Percentiles rank a stretch among this genome's conserved stretches.
Conservation (phyloP, 2,329 filamentous ascomycete genomes). For the Colletotrichum graminicola region DNA sequence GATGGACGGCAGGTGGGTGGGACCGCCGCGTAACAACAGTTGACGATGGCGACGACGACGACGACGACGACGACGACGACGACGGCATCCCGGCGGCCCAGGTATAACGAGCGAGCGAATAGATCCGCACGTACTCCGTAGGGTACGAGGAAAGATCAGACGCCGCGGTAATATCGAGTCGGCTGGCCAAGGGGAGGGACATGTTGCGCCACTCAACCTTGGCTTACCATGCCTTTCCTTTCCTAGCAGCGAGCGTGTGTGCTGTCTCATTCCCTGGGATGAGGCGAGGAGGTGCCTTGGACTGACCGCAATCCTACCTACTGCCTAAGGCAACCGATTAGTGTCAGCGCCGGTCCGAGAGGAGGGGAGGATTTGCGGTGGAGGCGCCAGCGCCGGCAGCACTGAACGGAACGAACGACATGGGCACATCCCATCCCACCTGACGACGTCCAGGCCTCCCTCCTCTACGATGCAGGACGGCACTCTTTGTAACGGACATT, state of each 20-base stretch:
- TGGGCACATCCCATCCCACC: slow-evolving; percentile 2
- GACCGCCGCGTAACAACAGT: background rate
- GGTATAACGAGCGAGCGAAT: slow-evolving; percentile 12
- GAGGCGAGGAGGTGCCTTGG: slow-evolving; percentile 10
- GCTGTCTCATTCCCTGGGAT: slow-evolving; percentile 21
- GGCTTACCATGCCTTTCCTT: slow-evolving; percentile 14
- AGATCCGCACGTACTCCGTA: slow-evolving; percentile 2
- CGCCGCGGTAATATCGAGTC: slow-evolving; percentile 18
- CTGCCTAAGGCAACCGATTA: slow-evolving; percentile 19
- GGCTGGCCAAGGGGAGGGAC: slow-evolving; percentile 13
- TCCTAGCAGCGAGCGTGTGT: slow-evolving; percentile 1
- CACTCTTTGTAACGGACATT: background rate
- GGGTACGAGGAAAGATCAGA: slow-evolving; percentile 5
- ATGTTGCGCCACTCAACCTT: slow-evolving; percentile 2
- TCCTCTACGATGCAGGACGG: background rate
- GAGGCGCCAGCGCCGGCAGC: slow-evolving; percentile 24
- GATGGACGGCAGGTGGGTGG: background rate
- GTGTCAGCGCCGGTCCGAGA: slow-evolving; percentile 22
- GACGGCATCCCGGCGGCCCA: slow-evolving; percentile 21
- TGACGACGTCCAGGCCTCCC: background rate
- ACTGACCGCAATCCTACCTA: slow-evolving; percentile 9
- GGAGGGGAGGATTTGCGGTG: slow-evolving; percentile 8
- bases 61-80: too few species aligned
- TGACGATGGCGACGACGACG: too few species aligned
- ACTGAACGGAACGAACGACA: slow-evolving; percentile 5